Evolutionary conservation across 1,284 basidiomycete species (phyloP), one percentile per base, ranked within the genome.

Genomic region (Sphagnurus paluster): DNA sequence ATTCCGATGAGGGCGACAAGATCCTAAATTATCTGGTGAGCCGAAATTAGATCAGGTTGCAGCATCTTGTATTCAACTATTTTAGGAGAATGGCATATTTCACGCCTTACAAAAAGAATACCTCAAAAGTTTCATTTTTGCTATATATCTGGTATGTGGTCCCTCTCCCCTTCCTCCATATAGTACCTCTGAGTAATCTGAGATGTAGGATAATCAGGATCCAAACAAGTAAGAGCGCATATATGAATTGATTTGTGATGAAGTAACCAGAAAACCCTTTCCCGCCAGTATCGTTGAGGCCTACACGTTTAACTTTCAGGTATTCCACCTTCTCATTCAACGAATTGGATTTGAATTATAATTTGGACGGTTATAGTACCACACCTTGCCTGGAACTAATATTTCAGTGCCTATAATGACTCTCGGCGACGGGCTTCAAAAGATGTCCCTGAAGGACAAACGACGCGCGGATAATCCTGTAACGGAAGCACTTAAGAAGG

Each of bases 241-340:
- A 57, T 65, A 62, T 56, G 28, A 53, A 32, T 45, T 48, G 58
- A 46, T 52, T 19, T 37, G 21, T n/a, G 21, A 29, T 40, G n/a
- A 17, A 30, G 4, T 20, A 17, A 28, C 39, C 42, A 28, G 5
- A 9, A 20, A 50, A 33, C 13, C n/a, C 25, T 10, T 39, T 26
- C 50, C 29, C n/a, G 4, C 8, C 48, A 90, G 87, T 64, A 84
- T 90, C 44, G 74, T 90, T 20, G 87, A 90, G 60, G 82, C 88
- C 24, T 90, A 90, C 57, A 89, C 87, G 0, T 90, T 90, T 67
- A 85, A 88, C 57, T 87, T 90, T 57, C 77, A 80, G 56, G 88
- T 85, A 59, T 46, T 61, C 53, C 25, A 16, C 16, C 7, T 10
- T 33, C 21, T 23, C 34, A 40, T n/a, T 13, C 41, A 53, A 17